Base-by-base conservation (phyloP, 176 grass and related monocot species). In the Carex parvula region DNA sequence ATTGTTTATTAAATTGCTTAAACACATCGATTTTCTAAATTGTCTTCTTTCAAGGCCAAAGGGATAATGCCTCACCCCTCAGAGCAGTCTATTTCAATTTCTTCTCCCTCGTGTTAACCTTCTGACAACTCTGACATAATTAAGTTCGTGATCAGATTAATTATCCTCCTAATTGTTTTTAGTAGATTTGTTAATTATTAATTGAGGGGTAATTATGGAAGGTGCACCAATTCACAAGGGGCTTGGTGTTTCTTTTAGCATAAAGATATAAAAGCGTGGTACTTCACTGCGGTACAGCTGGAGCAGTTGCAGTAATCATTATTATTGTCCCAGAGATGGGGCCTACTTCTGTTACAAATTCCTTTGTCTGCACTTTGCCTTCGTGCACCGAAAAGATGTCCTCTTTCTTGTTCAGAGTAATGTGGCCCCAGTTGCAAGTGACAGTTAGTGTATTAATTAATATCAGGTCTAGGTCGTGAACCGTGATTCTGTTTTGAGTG, bases 241-340 rank as follows among this genome's bases (percentile, higher is more conserved):
- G 8, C 30, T 81, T 44, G 46, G 46, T 29, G 59, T 30, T 63
- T 64, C 24, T 64, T 81, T 65, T 33, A 20, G n/a, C 44, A 54
- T 54, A 83, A 83, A 83, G 80, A 67, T 83, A n/a, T n/a, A 83
- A 83, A 74, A 83, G 80, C 22, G 57, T 20, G 79, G 32, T 63
- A 64, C 79, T 54, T 83, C 37, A 83, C 32, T 65, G 80, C 60
- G 61, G 62, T 83, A 83, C 80, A 83, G 80, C 61, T 83, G 60
- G 57, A 30, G 80, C 61, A 53, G 80, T 59, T 83, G 80, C 60
- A 65, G 80, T 65, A 81, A 83, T 64, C 80, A 48, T 83, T 53
- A 83, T 83, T 83, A 83, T 66, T 65, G 61, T 8, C 3, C 16
- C 61, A 46, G 59, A 21, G 33, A n/a, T 22, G 79, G 80, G 22